Percentiles rank a stretch among this genome's conserved stretches.
These are phyloP conservation scores for Pleurotus ostreatus DNA, from an alignment of 768 basidiomycete species.

Conservation along the genomic window DNA sequence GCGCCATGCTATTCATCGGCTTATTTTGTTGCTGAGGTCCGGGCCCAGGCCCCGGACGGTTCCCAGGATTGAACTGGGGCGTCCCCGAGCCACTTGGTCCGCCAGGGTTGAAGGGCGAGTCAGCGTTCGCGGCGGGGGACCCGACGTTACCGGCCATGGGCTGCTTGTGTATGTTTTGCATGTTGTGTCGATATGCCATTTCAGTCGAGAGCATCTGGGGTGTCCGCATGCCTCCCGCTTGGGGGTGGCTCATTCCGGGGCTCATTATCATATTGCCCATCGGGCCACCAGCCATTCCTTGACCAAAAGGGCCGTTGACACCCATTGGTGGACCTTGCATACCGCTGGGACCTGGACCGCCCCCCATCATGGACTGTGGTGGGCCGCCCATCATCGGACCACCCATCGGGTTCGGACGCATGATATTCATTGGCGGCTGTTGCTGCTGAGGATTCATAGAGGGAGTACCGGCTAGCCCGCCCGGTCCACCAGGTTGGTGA, in stretches of 20 bases:
- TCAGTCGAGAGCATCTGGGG: conserved; percentile 27
- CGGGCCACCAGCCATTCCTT: conserved; percentile 20
- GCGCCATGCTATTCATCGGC: conserved; percentile 41
- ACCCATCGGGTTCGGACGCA: conserved; percentile 12
- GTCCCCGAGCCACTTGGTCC: conserved; percentile 9
- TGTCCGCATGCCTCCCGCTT: conserved; percentile 30
- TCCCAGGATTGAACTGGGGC: conserved; percentile 32
- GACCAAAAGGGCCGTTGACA: conserved; percentile 9
- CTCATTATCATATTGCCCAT: conserved; percentile 17
- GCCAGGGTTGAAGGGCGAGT: conserved; percentile 37
- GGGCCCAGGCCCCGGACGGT: conserved; percentile 24
- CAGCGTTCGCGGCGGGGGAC: conserved; percentile 39
- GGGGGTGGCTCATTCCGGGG: conserved; percentile 31
- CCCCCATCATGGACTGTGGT: conserved; percentile 6
- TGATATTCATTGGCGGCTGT: conserved; percentile 12
- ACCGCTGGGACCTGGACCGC: not conserved
- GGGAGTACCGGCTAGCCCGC: conserved; percentile 9
- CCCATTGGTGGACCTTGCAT: conserved; percentile 2
- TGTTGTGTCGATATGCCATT: conserved; percentile 22
- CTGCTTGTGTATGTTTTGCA: conserved; percentile 28
- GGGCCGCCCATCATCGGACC: conserved; percentile 23
- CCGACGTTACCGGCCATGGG: conserved; percentile 29
- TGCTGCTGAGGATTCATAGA: not conserved
- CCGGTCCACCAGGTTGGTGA: conserved; percentile 25
- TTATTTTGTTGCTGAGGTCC: conserved; percentile 29